Evolutionary conservation across 2,329 filamentous ascomycete species (phyloP).

Genomic region (Coniochaeta prunicola): DNA sequence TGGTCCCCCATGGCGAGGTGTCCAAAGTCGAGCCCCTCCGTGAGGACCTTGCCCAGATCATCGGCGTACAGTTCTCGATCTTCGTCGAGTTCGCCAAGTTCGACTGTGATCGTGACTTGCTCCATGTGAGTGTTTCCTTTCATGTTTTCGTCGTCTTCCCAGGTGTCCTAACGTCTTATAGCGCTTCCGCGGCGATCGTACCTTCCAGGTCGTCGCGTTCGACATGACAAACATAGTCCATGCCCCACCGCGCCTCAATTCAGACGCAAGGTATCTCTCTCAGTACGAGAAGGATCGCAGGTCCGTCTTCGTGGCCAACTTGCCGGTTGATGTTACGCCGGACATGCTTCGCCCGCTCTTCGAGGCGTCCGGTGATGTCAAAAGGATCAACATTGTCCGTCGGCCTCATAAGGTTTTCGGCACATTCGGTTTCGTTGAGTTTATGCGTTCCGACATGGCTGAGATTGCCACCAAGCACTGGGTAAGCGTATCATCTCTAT

Average conservation of each 20-base stretch:
- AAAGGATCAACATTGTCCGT: slow-evolving; percentile 19
- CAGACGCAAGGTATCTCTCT: slow-evolving; percentile 15
- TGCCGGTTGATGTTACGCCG: slow-evolving; percentile 17
- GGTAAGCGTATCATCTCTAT: neutral
- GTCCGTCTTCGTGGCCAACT: slow-evolving; percentile 24
- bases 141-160: neutral
- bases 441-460: slow-evolving; percentile 11
- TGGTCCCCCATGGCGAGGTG: slow-evolving; percentile 37
- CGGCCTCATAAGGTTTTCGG: slow-evolving; percentile 9
- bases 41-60: slow-evolving; percentile 20
- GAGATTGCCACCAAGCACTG: neutral
- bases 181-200: slow-evolving; percentile 10
- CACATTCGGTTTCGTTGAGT: slow-evolving; percentile 23
- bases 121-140: slow-evolving; percentile 30
- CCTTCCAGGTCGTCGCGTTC: neutral
- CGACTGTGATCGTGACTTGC: slow-evolving; percentile 41
- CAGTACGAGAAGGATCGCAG: slow-evolving; percentile 25
- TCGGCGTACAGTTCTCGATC: slow-evolving; percentile 30
- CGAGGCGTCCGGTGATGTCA: slow-evolving; percentile 17
- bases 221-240: neutral
- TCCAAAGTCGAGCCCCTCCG: slow-evolving; percentile 28
- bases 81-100: slow-evolving; percentile 44
- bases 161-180: neutral
- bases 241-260: neutral
- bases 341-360: slow-evolving; percentile 16